Percentiles rank a stretch among this genome's conserved stretches.
Conservation (phyloP, 345 rosid species). For the Alliaria petiolata region DNA sequence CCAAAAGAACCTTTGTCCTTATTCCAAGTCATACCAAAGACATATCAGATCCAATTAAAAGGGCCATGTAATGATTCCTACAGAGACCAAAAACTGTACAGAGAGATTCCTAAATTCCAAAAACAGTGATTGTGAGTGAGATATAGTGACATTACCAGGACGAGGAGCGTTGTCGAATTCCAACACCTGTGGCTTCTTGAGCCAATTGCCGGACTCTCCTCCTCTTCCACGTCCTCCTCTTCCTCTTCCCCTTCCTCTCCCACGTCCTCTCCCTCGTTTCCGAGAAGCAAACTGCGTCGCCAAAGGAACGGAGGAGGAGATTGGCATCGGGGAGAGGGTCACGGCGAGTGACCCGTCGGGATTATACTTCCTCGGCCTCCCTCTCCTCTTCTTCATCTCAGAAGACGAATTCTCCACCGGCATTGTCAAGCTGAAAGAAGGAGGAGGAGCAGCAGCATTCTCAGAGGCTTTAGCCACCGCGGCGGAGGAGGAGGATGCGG, state of each 20-base stretch:
- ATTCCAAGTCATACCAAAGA: constrained; percentile 14
- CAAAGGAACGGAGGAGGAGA: constrained; percentile 79
- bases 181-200: constrained; percentile 52
- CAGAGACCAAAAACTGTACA: constrained; percentile 2
- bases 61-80: not conserved
- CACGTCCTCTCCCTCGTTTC: constrained; percentile 59
- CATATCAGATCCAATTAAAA: constrained; percentile 7
- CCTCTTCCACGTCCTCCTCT: constrained; percentile 52
- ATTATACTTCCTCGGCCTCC: constrained; percentile 80
- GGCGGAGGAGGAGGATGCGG: constrained; percentile 6
- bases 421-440: constrained; percentile 27
- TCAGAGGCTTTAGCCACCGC: not conserved
- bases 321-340: constrained; percentile 86
- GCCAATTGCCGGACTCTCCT: constrained; percentile 32
- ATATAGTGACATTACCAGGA: constrained; percentile 44
- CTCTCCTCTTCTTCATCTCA: constrained; percentile 77
- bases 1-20: constrained; percentile 13
- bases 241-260: constrained; percentile 58
- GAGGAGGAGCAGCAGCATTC: constrained; percentile 24
- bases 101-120: not conserved
- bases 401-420: constrained; percentile 34
- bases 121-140: not conserved
- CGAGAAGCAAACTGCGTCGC: constrained; percentile 47
- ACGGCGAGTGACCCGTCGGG: constrained; percentile 55
- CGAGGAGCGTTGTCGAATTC: constrained; percentile 46